These are phyloP conservation scores for Saccharomycopsis javanensis DNA, from an alignment of 805 yeast species.

Conservation along the genomic window DNA sequence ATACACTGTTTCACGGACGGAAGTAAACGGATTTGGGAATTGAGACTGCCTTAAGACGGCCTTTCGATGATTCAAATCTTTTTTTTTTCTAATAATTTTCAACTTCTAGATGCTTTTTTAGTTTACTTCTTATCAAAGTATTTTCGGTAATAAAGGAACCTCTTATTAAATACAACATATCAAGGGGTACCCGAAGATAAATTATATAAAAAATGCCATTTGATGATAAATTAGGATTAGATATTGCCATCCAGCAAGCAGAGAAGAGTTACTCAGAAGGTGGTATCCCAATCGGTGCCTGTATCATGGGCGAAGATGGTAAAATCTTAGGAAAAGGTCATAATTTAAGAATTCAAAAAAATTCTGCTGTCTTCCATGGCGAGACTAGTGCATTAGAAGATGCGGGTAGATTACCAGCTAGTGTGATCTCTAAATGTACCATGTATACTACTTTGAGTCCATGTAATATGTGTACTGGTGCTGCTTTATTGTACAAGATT, in stretches of 20 bases:
- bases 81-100: no score
- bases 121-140: no score
- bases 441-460: constrained; percentile 90
- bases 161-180: no score
- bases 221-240: constrained; percentile 38
- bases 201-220: neutral
- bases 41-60: neutral
- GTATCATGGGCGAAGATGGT: constrained; percentile 65
- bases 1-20: no score
- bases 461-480: constrained; percentile 93
- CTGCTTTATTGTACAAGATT: constrained; percentile 80
- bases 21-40: neutral
- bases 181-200: no score
- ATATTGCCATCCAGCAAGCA: constrained; percentile 68
- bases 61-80: neutral
- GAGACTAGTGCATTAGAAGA: constrained; percentile 84
- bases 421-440: constrained; percentile 73
- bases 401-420: constrained; percentile 82
- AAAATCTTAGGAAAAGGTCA: constrained; percentile 81
- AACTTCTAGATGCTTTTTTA: no score
- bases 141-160: no score
- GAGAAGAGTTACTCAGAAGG: constrained; percentile 60
- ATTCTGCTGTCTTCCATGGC: constrained; percentile 80
- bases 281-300: constrained; percentile 88
- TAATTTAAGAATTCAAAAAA: constrained; percentile 79